These are phyloP conservation scores for Sporisorium reilianum DNA, from an alignment of 1,284 basidiomycete species.

Conservation along the genomic window DNA sequence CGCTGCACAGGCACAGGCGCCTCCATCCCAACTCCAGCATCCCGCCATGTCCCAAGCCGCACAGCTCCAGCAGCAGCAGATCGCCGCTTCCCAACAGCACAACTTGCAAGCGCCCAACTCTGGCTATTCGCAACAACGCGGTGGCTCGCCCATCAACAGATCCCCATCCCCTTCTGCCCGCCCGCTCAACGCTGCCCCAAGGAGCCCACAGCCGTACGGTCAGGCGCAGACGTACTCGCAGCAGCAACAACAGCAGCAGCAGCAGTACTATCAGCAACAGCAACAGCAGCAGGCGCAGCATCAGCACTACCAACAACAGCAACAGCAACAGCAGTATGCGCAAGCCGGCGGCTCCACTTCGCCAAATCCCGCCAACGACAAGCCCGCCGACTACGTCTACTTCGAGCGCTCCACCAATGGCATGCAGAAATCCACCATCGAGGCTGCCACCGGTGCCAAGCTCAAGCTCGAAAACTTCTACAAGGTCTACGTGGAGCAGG, in stretches of 20 bases:
- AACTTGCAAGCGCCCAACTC: constrained; percentile 44
- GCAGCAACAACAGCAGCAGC: constrained; percentile 32
- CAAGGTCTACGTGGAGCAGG: constrained; percentile 92
- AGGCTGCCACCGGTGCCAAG: constrained; percentile 93
- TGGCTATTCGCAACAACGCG: constrained; percentile 26
- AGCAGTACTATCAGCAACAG: constrained; percentile 12
- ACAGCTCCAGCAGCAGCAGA: constrained; percentile 64
- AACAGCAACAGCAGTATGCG: constrained; percentile 34
- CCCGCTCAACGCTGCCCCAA: constrained; percentile 30
- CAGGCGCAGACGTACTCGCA: constrained; percentile 45
- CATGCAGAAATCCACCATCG: constrained; percentile 88
- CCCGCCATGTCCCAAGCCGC: constrained; percentile 62
- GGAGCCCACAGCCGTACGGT: constrained; percentile 39
- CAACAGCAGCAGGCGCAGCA: constrained; percentile 29
- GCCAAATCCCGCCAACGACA: constrained; percentile 64
- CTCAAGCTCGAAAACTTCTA: constrained; percentile 98
- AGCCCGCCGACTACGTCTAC: constrained; percentile 85
- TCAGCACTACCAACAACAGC: constrained; percentile 32
- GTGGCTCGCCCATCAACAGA: constrained; percentile 32
- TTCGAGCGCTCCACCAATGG: constrained; percentile 87
- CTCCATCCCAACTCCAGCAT: constrained; percentile 64
- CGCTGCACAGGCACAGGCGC: constrained; percentile 60
- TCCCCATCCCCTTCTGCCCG: constrained; percentile 50
- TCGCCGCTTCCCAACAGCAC: constrained; percentile 45
- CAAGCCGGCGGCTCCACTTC: constrained; percentile 37